Evolutionary conservation across 2,329 filamentous ascomycete species (phyloP).

Genomic region (Cadophora sp.): DNA sequence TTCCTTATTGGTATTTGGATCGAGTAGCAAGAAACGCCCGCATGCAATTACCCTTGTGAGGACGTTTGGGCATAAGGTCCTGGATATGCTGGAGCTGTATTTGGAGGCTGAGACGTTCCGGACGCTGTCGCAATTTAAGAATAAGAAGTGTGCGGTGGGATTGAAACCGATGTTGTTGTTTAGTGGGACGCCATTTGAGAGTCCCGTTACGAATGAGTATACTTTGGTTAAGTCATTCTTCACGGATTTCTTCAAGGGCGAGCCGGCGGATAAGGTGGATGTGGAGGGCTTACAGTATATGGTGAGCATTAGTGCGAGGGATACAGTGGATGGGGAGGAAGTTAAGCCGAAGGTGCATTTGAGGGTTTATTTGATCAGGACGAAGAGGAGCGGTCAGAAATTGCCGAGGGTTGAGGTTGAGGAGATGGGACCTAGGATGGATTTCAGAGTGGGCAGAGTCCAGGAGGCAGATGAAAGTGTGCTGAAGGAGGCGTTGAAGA

Average conservation of each 20-base stretch:
- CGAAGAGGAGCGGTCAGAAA: conserved; percentile 84
- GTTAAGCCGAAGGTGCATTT: conserved; percentile 67
- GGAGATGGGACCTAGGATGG: conserved; percentile 93
- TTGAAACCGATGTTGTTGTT: conserved; percentile 93
- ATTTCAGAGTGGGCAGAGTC: conserved; percentile 84
- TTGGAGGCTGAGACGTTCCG: conserved; percentile 78
- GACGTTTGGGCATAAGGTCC: conserved; percentile 83
- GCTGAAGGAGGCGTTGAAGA: conserved; percentile 91
- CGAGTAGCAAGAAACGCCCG: conserved; percentile 92
- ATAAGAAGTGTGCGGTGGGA: conserved; percentile 76
- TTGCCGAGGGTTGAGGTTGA: conserved; percentile 91
- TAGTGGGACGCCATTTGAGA: conserved; percentile 86
- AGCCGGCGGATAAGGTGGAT: conserved; percentile 80
- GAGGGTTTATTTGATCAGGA: conserved; percentile 84
- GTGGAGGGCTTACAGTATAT: conserved; percentile 95
- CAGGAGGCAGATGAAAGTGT: conserved; percentile 79
- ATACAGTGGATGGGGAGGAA: conserved; percentile 55
- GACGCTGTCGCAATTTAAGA: conserved; percentile 77
- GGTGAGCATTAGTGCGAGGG: conserved; percentile 79
- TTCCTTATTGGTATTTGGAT: conserved; percentile 82
- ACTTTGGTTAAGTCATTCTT: conserved; percentile 87
- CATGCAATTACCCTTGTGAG: conserved; percentile 85
- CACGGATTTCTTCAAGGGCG: conserved; percentile 89
- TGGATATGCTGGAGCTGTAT: conserved; percentile 94
- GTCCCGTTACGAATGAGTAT: conserved; percentile 78